Conservation (phyloP, 305 asterid species). For the Fraxinus sp. region DNA sequence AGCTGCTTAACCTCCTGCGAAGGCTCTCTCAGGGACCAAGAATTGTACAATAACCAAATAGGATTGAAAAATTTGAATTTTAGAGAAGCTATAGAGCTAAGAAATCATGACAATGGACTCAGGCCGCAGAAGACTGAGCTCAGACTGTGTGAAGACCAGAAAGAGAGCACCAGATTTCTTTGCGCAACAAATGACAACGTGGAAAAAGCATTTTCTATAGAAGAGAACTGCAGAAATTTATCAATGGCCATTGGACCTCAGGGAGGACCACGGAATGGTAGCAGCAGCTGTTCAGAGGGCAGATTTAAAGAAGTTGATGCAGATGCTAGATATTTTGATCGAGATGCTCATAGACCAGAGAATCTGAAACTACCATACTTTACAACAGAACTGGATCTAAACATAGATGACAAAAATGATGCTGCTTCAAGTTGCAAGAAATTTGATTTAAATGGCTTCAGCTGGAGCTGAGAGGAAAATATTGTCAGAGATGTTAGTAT, state of each 20-base stretch:
- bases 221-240: constrained; percentile 23
- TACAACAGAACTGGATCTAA: constrained; percentile 68
- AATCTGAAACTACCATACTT: constrained; percentile 49
- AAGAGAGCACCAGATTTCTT: constrained; percentile 31
- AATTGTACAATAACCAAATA: constrained; percentile 44
- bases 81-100: constrained; percentile 36
- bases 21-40: constrained; percentile 57
- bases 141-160: constrained; percentile 52
- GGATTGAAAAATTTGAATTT: constrained; percentile 38
- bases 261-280: constrained; percentile 36
- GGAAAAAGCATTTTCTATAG: not conserved
- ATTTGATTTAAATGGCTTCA: constrained; percentile 66
- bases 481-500: constrained; percentile 21
- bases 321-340: constrained; percentile 30
- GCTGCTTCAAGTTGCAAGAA: constrained; percentile 64
- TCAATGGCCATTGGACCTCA: constrained; percentile 51
- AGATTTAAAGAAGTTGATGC: constrained; percentile 38
- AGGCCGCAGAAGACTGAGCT: constrained; percentile 40
- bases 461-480: constrained; percentile 51
- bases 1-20: constrained; percentile 84
- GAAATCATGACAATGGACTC: constrained; percentile 34
- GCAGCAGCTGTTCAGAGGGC: constrained; percentile 29
- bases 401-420: constrained; percentile 51
- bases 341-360: constrained; percentile 27
- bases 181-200: not conserved